Percentiles rank a stretch among this genome's conserved stretches.
Conservation (phyloP, 1,284 basidiomycete species). For the Ustilago shanxiensis region DNA sequence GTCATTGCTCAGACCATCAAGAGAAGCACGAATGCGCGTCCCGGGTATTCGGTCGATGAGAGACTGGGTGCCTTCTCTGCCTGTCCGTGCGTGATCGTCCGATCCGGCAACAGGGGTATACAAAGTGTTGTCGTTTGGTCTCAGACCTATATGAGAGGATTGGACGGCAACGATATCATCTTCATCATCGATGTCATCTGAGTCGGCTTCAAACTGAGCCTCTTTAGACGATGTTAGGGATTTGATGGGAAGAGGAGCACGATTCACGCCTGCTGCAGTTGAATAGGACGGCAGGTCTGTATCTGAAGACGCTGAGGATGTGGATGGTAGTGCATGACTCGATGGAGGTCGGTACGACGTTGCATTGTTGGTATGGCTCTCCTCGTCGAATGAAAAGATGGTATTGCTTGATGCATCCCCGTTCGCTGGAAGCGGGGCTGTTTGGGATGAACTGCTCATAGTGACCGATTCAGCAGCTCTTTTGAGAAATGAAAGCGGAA, state of each 20-base stretch:
- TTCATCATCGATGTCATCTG: slow-evolving; percentile 62
- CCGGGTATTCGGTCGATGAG: slow-evolving; percentile 46
- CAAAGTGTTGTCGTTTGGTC: slow-evolving; percentile 2
- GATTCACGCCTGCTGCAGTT: slow-evolving; percentile 8
- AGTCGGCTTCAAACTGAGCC: slow-evolving; percentile 69
- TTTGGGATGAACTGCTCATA: slow-evolving; percentile 18
- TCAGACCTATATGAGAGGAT: slow-evolving; percentile 36
- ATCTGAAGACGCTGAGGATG: slow-evolving; percentile 12
- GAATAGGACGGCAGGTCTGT: slow-evolving; percentile 29
- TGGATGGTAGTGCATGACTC: neutral
- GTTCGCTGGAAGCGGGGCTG: slow-evolving; percentile 8
- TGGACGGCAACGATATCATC: slow-evolving; percentile 39
- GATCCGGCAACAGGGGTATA: slow-evolving; percentile 20
- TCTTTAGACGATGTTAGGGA: slow-evolving; percentile 67
- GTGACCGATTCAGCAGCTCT: neutral
- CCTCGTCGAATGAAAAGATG: slow-evolving; percentile 31
- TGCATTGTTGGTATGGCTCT: slow-evolving; percentile 6
- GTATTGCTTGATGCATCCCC: slow-evolving; percentile 5
- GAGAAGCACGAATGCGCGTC: slow-evolving; percentile 46
- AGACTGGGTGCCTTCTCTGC: slow-evolving; percentile 34
- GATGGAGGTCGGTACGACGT: neutral
- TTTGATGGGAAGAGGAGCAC: slow-evolving; percentile 48
- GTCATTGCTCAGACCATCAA: slow-evolving; percentile 56
- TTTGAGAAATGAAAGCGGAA: neutral
- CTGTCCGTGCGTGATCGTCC: slow-evolving; percentile 10